Evolutionary conservation across 2,329 filamentous ascomycete species (phyloP), one percentile per base, ranked within the genome.

Genomic region (Exophiala oligosperma): DNA sequence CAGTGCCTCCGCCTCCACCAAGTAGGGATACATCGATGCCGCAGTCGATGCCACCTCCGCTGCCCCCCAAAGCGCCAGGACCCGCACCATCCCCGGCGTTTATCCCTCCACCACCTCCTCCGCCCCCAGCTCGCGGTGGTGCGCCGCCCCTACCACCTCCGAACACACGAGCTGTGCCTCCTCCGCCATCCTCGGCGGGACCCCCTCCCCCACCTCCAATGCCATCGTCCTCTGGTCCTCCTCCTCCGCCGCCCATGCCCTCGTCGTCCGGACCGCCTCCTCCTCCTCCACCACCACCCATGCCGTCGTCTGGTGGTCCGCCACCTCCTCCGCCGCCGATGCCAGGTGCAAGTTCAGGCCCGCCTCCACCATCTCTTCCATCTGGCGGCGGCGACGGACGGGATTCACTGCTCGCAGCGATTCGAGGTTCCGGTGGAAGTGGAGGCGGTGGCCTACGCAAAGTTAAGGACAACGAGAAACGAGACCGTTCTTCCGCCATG

Each of bases 1-100:
- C 86, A 38, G 84, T 87, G 17, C 90, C 91, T 61, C 90, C 90
- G 32, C 88, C 89, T 8, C 88, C 84, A 8, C 88, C 84, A 26
- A 78, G 77, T 56, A 76, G 82, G 52, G 76, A 77, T 52, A 71
- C 70, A 14, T 73, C 52, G 74, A 61, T 73, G 74, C n/a, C 51
- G 54, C 46, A 38, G 14, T 17, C 84, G 83, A 35, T 86, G 37
- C 84, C 87, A n/a, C 90, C 91, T 60, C 89, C 90, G 32, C 87
- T 89, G 9, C 88, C 84, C 29, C 81, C 81, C 49, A 78, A 65
- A 57, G 57, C 61, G 38, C 53, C 58, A 49, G 56, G 51, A 23
- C 49, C 57, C 37, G 54, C 58, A 44, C 28, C 49, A 4, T 46
- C 57, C 7, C 52, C 51, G 9, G 52, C 58, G 11, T 58, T 55